Conservation (phyloP, 139 green algal genomes). For the Haematococcus lacustris region DNA sequence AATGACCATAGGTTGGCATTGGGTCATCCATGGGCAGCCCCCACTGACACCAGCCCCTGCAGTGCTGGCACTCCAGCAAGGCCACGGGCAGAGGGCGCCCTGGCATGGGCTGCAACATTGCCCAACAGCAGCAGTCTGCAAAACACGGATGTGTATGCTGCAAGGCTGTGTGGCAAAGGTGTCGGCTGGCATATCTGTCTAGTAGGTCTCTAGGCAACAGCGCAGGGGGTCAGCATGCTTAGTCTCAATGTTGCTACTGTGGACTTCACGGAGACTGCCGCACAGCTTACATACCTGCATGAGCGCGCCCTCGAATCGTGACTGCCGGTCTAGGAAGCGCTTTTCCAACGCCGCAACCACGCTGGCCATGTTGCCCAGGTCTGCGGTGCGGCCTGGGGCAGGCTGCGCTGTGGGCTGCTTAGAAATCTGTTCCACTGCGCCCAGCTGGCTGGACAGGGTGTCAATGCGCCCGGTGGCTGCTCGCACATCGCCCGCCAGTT, state of each 20-base stretch:
- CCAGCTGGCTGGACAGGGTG: neutral
- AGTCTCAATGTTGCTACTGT: neutral
- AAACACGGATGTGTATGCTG: neutral
- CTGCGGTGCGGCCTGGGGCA: neutral
- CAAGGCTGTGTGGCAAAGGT: neutral
- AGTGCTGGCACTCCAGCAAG: neutral
- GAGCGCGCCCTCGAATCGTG: constrained; percentile 34
- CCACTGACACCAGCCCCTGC: neutral
- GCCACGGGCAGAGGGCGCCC: neutral
- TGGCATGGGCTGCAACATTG: neutral
- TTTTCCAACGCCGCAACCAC: constrained; percentile 18
- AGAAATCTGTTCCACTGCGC: too few species aligned
- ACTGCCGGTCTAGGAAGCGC: constrained; percentile 20
- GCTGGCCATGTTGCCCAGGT: too few species aligned
- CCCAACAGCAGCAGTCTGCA: neutral
- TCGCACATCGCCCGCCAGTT: constrained; percentile 7
- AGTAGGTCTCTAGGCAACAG: neutral
- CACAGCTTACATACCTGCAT: constrained; percentile 34
- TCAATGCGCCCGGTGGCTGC: neutral
- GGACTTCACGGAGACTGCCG: too few species aligned
- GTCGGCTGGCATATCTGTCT: too few species aligned
- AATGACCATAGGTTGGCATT: too few species aligned
- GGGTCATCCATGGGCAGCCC: neutral
- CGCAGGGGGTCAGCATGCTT: neutral
- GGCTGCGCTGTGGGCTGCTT: neutral